These are phyloP conservation scores for Aureobasidium sp. DNA, from an alignment of 2,329 filamentous ascomycete genomes.

Conservation along the genomic window DNA sequence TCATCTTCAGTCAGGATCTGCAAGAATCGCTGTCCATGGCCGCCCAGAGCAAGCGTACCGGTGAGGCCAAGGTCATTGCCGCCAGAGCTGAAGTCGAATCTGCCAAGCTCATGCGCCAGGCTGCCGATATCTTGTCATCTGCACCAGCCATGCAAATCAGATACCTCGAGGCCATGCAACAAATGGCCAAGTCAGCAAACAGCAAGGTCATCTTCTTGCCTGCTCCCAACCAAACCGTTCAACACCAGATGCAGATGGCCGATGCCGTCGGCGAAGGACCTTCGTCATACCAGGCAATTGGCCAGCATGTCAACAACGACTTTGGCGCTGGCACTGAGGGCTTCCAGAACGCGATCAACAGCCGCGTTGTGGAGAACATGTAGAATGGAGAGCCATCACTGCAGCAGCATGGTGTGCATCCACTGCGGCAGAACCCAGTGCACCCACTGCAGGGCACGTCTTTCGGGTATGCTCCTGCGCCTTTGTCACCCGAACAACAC, in stretches of 20 bases:
- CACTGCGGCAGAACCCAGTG: too few relatives aligned
- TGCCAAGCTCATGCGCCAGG: constrained; percentile 84
- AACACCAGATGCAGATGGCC: constrained; percentile 44
- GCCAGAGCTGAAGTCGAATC: constrained; percentile 94
- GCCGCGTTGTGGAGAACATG: constrained; percentile 79
- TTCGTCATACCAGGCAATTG: constrained; percentile 34
- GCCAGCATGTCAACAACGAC: constrained; percentile 26
- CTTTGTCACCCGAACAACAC: too few relatives aligned
- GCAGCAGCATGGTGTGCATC: background rate
- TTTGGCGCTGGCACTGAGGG: constrained; percentile 41
- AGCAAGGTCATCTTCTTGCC: constrained; percentile 82
- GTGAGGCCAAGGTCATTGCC: constrained; percentile 96
- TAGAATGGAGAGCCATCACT: constrained; percentile 32
- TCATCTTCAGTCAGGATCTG: constrained; percentile 91
- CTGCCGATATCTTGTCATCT: constrained; percentile 84
- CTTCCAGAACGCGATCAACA: constrained; percentile 75
- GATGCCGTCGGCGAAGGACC: constrained; percentile 51
- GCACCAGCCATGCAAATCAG: constrained; percentile 97
- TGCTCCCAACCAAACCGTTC: constrained; percentile 52
- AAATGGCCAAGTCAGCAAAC: constrained; percentile 92
- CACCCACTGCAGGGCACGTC: too few relatives aligned
- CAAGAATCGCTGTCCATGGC: constrained; percentile 98
- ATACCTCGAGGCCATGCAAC: constrained; percentile 97
- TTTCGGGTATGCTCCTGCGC: too few relatives aligned
- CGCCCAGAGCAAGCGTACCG: constrained; percentile 95